Evolutionary conservation across 2,329 filamentous ascomycete species (phyloP).

Genomic region (Ophiostoma sp.): DNA sequence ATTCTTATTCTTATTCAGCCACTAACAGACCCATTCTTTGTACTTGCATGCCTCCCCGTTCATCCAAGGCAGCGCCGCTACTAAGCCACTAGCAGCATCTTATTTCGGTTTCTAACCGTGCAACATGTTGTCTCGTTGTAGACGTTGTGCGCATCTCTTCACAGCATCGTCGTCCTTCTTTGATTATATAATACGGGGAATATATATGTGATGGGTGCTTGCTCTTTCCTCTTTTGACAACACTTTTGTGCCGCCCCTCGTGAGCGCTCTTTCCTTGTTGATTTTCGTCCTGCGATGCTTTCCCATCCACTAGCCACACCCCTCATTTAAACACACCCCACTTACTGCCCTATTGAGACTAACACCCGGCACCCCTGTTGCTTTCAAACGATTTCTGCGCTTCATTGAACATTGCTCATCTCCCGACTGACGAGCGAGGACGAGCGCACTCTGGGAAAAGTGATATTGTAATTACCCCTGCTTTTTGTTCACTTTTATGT

Average conservation of each 20-base stretch:
- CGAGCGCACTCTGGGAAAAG: neutral
- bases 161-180: neutral
- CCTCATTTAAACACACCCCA: conserved; percentile 14
- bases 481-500: neutral
- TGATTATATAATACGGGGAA: neutral
- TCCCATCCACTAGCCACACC: neutral
- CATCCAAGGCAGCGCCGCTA: neutral
- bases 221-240: neutral
- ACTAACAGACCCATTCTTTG: neutral
- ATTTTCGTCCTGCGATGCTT: neutral
- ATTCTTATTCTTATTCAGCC: neutral
- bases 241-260: neutral
- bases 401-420: conserved; percentile 13
- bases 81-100: neutral
- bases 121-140: neutral
- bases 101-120: neutral
- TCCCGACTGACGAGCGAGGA: conserved; percentile 12
- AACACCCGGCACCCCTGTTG: conserved; percentile 5
- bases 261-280: neutral
- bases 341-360: neutral
- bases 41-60: neutral
- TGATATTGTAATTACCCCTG: neutral
- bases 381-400: conserved; percentile 4
- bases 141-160: neutral
- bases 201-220: neutral